These are phyloP conservation scores for Drechslerella dactyloides DNA, from an alignment of 2,329 filamentous ascomycete genomes.

Conservation along the genomic window DNA sequence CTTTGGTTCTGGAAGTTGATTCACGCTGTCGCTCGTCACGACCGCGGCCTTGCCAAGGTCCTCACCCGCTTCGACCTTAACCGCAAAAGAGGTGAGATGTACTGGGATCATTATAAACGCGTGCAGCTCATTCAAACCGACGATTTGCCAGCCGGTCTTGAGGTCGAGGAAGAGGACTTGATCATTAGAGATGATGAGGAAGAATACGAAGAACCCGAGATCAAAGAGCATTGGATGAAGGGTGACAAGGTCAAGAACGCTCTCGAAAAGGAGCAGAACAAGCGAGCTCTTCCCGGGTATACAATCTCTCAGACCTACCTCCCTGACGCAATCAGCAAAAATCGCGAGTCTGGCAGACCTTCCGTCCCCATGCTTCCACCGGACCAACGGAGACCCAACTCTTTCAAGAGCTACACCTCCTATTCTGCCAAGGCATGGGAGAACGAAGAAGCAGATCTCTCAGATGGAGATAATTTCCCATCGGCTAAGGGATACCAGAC, in stretches of 20 bases:
- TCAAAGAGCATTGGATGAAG: too few relatives aligned
- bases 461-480: constrained; percentile 47
- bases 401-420: neutral
- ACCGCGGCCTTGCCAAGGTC: constrained; percentile 38
- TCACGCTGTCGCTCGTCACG: constrained; percentile 29
- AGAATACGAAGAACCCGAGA: neutral
- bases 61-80: constrained; percentile 36
- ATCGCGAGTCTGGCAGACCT: neutral
- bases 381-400: neutral
- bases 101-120: constrained; percentile 29
- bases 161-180: constrained; percentile 19
- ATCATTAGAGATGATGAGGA: constrained; percentile 13
- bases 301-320: constrained; percentile 25
- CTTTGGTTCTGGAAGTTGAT: constrained; percentile 40
- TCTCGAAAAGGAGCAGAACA: neutral
- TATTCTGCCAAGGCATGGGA: constrained; percentile 22
- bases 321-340: constrained; percentile 13
- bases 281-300: constrained; percentile 6
- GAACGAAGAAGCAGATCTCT: constrained; percentile 28
- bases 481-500: neutral
- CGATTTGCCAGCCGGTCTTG: constrained; percentile 1
- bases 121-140: constrained; percentile 32
- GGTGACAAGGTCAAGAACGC: too few relatives aligned
- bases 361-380: neutral
- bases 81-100: constrained; percentile 32